Conservation (phyloP, 352 stramenopile species). For the Globisporangium emineosum region DNA sequence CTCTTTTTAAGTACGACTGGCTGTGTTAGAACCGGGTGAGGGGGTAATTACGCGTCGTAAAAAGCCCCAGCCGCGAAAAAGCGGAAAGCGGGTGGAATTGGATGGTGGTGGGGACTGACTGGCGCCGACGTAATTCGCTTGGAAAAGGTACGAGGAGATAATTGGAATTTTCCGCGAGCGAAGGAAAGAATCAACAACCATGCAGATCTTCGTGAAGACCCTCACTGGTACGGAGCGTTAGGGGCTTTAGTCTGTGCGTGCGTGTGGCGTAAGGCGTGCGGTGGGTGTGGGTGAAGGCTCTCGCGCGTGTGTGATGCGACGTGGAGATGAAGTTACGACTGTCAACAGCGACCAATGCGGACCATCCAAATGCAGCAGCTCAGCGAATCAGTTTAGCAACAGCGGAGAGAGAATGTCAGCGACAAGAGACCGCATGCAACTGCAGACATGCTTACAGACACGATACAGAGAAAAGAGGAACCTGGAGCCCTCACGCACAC, state of each 20-base stretch:
- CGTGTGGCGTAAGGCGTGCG: not conserved
- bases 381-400: not conserved
- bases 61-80: constrained; percentile 8
- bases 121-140: constrained; percentile 7
- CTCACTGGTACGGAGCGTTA: constrained; percentile 23
- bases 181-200: constrained; percentile 55
- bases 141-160: constrained; percentile 14
- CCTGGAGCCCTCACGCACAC: not conserved
- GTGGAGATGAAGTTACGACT: not conserved
- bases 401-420: not conserved
- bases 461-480: not conserved
- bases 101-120: constrained; percentile 32
- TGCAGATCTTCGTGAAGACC: constrained; percentile 59
- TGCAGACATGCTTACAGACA: not conserved
- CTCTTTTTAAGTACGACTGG: not conserved
- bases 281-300: not conserved
- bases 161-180: constrained; percentile 63
- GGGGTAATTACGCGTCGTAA: constrained; percentile 17
- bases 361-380: not conserved
- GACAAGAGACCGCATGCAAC: not conserved
- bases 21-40: not conserved
- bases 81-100: constrained; percentile 18
- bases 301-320: not conserved
- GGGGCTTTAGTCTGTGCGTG: not conserved
- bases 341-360: not conserved